Evolutionary conservation across 208 protist genomes (phyloP), one percentile per base, ranked within the genome.

Genomic region (Trypanosoma conorhini): DNA sequence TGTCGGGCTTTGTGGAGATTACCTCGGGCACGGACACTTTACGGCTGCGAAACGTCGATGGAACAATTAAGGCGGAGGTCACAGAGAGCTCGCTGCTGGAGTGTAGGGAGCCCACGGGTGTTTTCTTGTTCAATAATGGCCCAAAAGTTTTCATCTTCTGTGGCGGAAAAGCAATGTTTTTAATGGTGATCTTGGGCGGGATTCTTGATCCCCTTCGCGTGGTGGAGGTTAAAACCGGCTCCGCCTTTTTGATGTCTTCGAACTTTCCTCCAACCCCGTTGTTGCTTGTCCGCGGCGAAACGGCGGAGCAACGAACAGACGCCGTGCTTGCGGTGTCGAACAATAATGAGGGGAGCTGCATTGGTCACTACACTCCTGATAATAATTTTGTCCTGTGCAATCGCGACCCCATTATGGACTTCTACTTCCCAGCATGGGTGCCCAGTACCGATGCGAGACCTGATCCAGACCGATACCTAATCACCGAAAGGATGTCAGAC

Each of bases 341-440:
- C 2, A 4, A 50, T 3, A 21, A 19, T 40, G 13, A 12, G 0
- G 5, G 21, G 31, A 30, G 31, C 22, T 72, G 67, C 35, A 33
- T 72, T 63, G 67, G 67, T 24, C 12, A 30, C 1, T 72, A 72
- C 28, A 24, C 9, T 5, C 19, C 30, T 30, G 12, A 22, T 7
- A 26, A 24, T 33, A 4, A 5, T n/a, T 8, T 35, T 35, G 5
- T 56, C 33, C 1, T 57, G 9, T 72, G 58, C 48, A 35, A 72
- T 26, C 2, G 0, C 1, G 46, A 44, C 22, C 8, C 24, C 19
- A 72, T 72, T 48, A 22, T 33, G 9, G 70, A 75, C 44, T 68
- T 75, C 28, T 75, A 62, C 50, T 52, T 75, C 21, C 28, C 50
- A n/a, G 62, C 13, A 30, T 57, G 59, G 48, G 40, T 48, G n/a